These are phyloP conservation scores for Fagus sylvatica DNA, from an alignment of 306 rosid species.

Conservation along the genomic window DNA sequence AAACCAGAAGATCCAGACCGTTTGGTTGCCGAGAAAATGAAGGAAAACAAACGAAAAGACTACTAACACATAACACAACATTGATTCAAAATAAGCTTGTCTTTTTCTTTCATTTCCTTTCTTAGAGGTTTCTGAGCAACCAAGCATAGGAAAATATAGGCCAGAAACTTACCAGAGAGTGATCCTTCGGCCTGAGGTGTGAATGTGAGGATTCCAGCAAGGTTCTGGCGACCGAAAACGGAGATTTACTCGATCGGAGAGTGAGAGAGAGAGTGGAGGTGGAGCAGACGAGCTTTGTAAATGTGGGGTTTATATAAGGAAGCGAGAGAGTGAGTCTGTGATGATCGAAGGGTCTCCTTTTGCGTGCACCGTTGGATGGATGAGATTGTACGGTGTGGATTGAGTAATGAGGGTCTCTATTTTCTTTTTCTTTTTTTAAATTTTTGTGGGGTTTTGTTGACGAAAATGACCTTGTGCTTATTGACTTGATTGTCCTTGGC, in stretches of 20 bases:
- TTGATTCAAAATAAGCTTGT: neutral
- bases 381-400: neutral
- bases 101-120: neutral
- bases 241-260: neutral
- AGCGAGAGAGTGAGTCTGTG: neutral
- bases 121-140: neutral
- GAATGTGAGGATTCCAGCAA: neutral
- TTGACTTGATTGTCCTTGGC: neutral
- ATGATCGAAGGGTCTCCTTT: neutral
- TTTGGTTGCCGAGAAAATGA: neutral
- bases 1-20: neutral
- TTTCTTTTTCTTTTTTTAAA: neutral
- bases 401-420: neutral
- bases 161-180: neutral
- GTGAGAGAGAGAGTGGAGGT: neutral
- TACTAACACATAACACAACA: neutral
- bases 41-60: neutral
- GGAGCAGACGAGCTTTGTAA: neutral
- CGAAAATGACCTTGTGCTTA: neutral
- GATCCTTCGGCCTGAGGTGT: too few relatives aligned
- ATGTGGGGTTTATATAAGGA: neutral
- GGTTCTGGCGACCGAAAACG: neutral
- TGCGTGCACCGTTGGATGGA: neutral
- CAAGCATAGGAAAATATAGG: neutral
- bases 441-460: neutral